Evolutionary conservation across 78 protist species (phyloP).

Genomic region (Planoprotostelium fungivorum): DNA sequence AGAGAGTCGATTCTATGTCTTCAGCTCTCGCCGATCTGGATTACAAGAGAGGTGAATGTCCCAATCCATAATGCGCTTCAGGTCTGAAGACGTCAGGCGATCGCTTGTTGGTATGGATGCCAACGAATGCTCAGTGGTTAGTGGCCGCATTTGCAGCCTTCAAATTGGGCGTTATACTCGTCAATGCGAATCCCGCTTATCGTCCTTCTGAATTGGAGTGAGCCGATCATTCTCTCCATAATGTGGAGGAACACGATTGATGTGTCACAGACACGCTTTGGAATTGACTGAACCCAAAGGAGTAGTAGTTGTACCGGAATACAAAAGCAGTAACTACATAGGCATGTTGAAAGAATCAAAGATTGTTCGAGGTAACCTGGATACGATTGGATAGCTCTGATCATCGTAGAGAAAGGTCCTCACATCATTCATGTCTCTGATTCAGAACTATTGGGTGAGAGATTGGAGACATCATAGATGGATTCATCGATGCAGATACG

Average conservation of each 20-base stretch:
- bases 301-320: conserved; percentile 31
- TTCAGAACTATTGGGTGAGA: not conserved
- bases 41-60: not conserved
- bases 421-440: not conserved
- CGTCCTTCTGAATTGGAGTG: conserved; percentile 40
- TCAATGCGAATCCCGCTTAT: conserved; percentile 72
- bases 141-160: conserved; percentile 54
- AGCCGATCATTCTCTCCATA: too few relatives aligned
- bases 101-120: conserved; percentile 65
- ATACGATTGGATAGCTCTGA: too few relatives aligned
- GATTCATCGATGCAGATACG: not conserved
- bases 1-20: not conserved
- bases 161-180: conserved; percentile 63
- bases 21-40: conserved; percentile 15
- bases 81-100: conserved; percentile 40
- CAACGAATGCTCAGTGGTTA: conserved; percentile 61
- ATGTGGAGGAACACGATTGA: too few relatives aligned
- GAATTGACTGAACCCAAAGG: conserved; percentile 30
- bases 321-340: conserved; percentile 22
- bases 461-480: not conserved
- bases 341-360: conserved; percentile 6
- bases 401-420: too few relatives aligned
- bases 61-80: not conserved
- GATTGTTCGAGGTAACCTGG: too few relatives aligned
- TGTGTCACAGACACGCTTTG: not conserved